Evolutionary conservation across 148 eudicot genomes (phyloP).

Genomic region (Polygonum maritimum): DNA sequence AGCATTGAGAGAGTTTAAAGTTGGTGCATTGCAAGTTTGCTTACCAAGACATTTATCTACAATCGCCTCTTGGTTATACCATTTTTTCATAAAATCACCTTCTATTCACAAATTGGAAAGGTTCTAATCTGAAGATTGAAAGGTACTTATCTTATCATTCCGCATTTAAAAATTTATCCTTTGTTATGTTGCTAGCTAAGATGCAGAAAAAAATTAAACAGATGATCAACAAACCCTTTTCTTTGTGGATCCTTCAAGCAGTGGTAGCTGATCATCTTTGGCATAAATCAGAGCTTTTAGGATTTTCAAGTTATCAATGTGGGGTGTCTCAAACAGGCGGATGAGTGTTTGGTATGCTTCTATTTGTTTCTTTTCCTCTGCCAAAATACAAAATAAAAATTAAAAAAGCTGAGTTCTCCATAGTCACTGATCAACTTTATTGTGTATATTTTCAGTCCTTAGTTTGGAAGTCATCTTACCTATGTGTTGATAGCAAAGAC

Average conservation of each 20-base stretch:
- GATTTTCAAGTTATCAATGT: conserved; percentile 60
- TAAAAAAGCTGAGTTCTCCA: neutral
- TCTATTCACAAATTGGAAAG: neutral
- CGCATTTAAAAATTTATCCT: neutral
- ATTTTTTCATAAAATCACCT: no score
- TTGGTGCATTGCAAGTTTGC: neutral
- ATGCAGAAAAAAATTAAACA: neutral
- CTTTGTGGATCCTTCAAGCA: conserved; percentile 43
- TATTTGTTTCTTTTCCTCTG: conserved; percentile 48
- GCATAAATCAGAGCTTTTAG: conserved; percentile 37
- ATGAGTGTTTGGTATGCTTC: conserved; percentile 43
- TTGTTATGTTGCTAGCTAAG: neutral
- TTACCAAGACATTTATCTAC: no score
- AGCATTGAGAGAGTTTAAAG: neutral
- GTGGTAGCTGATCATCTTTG: conserved; percentile 56
- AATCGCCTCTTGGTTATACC: neutral
- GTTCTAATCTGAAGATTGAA: neutral
- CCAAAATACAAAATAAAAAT: neutral
- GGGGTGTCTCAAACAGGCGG: conserved; percentile 44
- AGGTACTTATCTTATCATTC: no score
- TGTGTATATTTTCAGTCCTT: neutral
- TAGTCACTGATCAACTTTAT: neutral
- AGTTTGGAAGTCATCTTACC: conserved; percentile 26
- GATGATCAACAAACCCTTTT: conserved; percentile 31
- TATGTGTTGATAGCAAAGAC: conserved; percentile 38